A percentile compares a stretch with the other conserved stretches of the same genome.
Evolutionary conservation across 1,284 basidiomycete species (phyloP).

Genomic region (Naganishia albida): DNA sequence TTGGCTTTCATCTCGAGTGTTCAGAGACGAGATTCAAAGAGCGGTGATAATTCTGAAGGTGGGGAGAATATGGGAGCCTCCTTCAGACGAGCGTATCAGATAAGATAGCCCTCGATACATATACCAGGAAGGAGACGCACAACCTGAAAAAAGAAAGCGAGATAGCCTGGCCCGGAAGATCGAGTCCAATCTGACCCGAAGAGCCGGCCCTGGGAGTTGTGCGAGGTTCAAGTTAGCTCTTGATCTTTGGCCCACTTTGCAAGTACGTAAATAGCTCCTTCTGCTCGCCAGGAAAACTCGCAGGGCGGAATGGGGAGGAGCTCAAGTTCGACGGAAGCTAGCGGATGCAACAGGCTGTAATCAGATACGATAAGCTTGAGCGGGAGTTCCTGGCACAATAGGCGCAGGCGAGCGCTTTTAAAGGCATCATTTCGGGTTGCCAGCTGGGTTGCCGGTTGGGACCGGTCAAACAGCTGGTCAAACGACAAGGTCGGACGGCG

Average conservation of each 20-base stretch:
- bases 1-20: slow-evolving; percentile 1
- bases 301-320: background rate
- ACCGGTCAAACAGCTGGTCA: too few species aligned
- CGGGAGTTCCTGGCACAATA: background rate
- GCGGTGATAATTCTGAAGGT: background rate
- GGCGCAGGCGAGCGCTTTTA: background rate
- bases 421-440: too few species aligned
- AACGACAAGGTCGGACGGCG: too few species aligned
- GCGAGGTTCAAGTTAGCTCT: too few species aligned
- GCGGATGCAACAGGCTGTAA: background rate
- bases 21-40: background rate
- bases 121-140: background rate
- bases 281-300: background rate
- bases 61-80: background rate
- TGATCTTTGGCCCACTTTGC: too few species aligned
- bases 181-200: slow-evolving; percentile 26
- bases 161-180: background rate
- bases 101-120: slow-evolving; percentile 18
- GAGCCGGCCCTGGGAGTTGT: background rate
- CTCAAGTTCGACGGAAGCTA: background rate
- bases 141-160: background rate
- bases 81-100: slow-evolving; percentile 19
- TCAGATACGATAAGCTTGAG: background rate
- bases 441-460: too few species aligned
- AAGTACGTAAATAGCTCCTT: slow-evolving; percentile 2